Evolutionary conservation across 2,329 filamentous ascomycete genomes (phyloP).

Genomic region (Clarireedia hainanense): DNA sequence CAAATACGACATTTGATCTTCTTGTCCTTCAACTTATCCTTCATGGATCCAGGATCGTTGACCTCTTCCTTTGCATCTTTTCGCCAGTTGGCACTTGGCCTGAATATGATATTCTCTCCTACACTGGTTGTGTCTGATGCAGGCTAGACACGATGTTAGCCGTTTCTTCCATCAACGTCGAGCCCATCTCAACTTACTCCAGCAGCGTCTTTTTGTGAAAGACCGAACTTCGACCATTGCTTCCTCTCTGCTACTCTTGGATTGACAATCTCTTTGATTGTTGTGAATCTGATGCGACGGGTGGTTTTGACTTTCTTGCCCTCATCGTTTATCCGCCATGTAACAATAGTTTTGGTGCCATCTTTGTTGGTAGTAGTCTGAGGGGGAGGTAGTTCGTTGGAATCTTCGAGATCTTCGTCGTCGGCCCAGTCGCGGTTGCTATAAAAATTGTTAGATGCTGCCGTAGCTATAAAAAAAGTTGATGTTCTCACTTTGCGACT

Average conservation of each 20-base stretch:
- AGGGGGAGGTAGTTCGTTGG: slow-evolving; percentile 65
- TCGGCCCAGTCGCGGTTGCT: slow-evolving; percentile 75
- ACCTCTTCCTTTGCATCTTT: slow-evolving; percentile 76
- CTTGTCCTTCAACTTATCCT: slow-evolving; percentile 90
- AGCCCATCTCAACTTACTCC: slow-evolving; percentile 40
- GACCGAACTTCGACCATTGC: slow-evolving; percentile 87
- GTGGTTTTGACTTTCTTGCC: slow-evolving; percentile 97
- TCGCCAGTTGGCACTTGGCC: slow-evolving; percentile 89
- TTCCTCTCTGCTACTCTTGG: slow-evolving; percentile 93
- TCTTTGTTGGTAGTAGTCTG: slow-evolving; percentile 96
- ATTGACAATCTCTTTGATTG: slow-evolving; percentile 90
- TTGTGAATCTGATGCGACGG: slow-evolving; percentile 85
- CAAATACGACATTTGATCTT: slow-evolving; percentile 99
- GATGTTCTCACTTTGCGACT: slow-evolving; percentile 36
- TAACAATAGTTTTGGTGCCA: slow-evolving; percentile 91
- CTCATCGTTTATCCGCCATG: slow-evolving; percentile 83
- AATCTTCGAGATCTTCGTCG: slow-evolving; percentile 67
- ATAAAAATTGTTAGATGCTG: slow-evolving; percentile 15
- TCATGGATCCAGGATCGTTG: slow-evolving; percentile 66
- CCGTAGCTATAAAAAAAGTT: neutral
- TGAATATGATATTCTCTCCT: slow-evolving; percentile 94
- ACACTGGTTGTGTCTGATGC: slow-evolving; percentile 13
- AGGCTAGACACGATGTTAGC: slow-evolving; percentile 7
- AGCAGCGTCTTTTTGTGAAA: slow-evolving; percentile 72
- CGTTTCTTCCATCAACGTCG: neutral